Evolutionary conservation across 305 asterid species (phyloP).

Genomic region (Nicotiana rustica): DNA sequence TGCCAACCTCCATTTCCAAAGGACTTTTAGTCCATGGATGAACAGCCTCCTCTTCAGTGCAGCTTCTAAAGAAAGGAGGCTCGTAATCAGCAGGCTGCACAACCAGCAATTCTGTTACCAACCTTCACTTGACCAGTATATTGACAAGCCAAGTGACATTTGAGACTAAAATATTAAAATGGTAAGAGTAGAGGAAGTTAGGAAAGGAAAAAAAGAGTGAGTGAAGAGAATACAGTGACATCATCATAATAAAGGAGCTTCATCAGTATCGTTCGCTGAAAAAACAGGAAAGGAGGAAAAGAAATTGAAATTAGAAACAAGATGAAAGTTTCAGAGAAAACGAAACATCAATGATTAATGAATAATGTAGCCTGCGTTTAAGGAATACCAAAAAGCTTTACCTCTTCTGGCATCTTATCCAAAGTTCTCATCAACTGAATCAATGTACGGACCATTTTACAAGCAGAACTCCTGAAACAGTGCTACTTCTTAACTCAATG

Average conservation of each 20-base stretch:
- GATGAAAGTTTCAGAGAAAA: slow-evolving; percentile 2
- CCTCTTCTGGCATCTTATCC: slow-evolving; percentile 99
- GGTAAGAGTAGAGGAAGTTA: no score
- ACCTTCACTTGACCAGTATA: not conserved
- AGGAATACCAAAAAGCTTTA: slow-evolving; percentile 36
- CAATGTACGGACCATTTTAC: slow-evolving; percentile 95
- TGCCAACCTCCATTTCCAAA: slow-evolving; percentile 94
- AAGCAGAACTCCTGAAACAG: slow-evolving; percentile 90
- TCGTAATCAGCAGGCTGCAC: slow-evolving; percentile 95
- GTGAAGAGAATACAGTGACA: slow-evolving; percentile 71
- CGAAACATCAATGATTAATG: not conserved
- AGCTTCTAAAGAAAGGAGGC: slow-evolving; percentile 93
- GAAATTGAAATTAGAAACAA: slow-evolving; percentile 34
- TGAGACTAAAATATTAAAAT: not conserved
- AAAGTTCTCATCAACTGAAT: slow-evolving; percentile 94
- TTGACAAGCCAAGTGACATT: not conserved
- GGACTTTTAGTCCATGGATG: slow-evolving; percentile 86
- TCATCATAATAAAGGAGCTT: slow-evolving; percentile 91
- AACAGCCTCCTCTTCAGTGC: slow-evolving; percentile 82
- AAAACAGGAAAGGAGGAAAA: slow-evolving; percentile 37
- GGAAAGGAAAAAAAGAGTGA: not conserved
- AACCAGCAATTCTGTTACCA: slow-evolving; percentile 38
- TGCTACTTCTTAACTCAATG: slow-evolving; percentile 36
- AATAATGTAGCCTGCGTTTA: slow-evolving; percentile 17
- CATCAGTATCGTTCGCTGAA: slow-evolving; percentile 92